phyloP scores from a whole-genome alignment of 805 yeast species.

The Hanseniaspora guilliermondii region DNA sequence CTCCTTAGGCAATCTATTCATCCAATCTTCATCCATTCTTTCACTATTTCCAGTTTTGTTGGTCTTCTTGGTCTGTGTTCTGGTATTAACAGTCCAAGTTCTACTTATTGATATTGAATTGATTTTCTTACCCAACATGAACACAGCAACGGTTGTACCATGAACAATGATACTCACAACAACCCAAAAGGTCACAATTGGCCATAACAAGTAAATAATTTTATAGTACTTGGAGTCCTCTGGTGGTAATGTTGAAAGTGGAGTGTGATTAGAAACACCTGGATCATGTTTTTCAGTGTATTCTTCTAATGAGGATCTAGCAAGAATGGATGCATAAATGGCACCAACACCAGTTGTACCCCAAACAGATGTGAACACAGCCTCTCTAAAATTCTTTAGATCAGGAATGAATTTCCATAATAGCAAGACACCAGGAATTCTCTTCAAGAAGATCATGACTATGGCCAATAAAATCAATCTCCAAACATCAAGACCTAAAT shows the following conservation, averaged over 20 bases:
- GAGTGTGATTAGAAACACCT: slow-evolving; percentile 68
- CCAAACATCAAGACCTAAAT: slow-evolving; percentile 63
- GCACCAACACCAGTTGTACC: slow-evolving; percentile 97
- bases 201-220: slow-evolving; percentile 61
- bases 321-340: slow-evolving; percentile 67
- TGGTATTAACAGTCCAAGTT: slow-evolving; percentile 66
- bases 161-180: slow-evolving; percentile 76
- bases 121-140: slow-evolving; percentile 68
- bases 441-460: slow-evolving; percentile 58
- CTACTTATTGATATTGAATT: slow-evolving; percentile 87
- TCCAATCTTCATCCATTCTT: slow-evolving; percentile 55
- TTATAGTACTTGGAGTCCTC: slow-evolving; percentile 74
- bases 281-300: slow-evolving; percentile 69
- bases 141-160: slow-evolving; percentile 64
- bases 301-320: slow-evolving; percentile 57
- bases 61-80: slow-evolving; percentile 17
- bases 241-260: slow-evolving; percentile 64
- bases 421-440: slow-evolving; percentile 70
- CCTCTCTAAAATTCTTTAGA: slow-evolving; percentile 84
- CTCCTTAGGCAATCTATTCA: slow-evolving; percentile 68
- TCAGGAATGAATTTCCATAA: slow-evolving; percentile 76
- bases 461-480: slow-evolving; percentile 63
- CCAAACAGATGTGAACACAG: slow-evolving; percentile 85
- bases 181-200: slow-evolving; percentile 66
- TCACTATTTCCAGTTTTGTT: slow-evolving; percentile 30